Conservation (phyloP, 78 protist species). For the Dictyostelium capitatum region DNA sequence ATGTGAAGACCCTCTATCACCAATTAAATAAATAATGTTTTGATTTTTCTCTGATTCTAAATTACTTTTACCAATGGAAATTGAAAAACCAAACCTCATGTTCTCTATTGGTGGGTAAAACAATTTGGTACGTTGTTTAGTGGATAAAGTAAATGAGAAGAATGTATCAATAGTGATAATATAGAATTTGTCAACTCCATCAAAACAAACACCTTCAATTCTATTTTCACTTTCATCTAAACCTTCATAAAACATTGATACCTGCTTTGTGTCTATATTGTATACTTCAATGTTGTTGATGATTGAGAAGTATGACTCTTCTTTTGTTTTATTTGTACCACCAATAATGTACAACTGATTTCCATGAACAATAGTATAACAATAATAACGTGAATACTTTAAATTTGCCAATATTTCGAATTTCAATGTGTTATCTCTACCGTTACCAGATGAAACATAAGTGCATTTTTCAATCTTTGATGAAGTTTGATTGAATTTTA, state of each 20-base stretch:
- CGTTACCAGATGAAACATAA: not conserved
- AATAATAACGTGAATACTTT: conserved; percentile 3
- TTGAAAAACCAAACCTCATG: conserved; percentile 29
- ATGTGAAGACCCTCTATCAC: not conserved
- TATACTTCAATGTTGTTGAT: conserved; percentile 20
- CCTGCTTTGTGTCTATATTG: not conserved
- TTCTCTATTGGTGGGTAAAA: not conserved
- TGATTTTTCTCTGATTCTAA: no score
- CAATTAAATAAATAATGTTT: not conserved
- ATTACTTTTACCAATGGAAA: not conserved
- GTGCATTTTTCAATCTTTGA: conserved; percentile 20
- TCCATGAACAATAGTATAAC: not conserved
- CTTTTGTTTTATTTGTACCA: conserved; percentile 27
- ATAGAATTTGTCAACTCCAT: conserved; percentile 16
- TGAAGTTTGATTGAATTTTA: conserved; percentile 11
- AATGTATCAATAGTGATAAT: not conserved
- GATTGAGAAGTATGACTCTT: not conserved
- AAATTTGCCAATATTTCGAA: not conserved
- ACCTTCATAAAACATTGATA: not conserved
- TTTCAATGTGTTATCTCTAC: not conserved
- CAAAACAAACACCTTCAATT: conserved; percentile 37
- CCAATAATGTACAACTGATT: not conserved
- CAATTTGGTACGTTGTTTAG: not conserved
- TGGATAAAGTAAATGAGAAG: not conserved
- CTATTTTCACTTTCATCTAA: not conserved